Conservation (phyloP, 495 filamentous ascomycete genomes). For the Neurospora sp. region DNA sequence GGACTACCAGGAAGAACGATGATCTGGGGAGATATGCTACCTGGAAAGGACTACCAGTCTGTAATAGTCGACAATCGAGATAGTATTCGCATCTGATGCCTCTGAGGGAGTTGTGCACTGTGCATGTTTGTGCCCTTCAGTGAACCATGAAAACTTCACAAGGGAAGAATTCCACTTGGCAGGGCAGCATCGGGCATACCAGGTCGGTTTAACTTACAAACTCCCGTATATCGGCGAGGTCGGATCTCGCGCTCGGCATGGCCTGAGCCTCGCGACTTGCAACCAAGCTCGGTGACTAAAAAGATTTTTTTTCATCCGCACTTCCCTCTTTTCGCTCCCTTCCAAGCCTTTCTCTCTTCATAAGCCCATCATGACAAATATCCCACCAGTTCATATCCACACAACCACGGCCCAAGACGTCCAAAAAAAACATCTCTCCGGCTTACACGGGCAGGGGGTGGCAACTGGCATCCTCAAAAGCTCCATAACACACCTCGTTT, state of each 20-base stretch:
- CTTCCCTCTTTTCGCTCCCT: neutral
- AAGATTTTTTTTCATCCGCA: neutral
- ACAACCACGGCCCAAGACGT: neutral
- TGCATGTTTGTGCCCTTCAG: neutral
- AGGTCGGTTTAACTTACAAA: neutral
- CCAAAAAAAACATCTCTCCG: neutral
- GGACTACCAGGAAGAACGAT: neutral
- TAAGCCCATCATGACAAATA: neutral
- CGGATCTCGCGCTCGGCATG: neutral
- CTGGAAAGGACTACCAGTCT: neutral
- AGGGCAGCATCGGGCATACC: neutral
- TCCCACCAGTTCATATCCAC: neutral
- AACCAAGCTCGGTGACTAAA: neutral
- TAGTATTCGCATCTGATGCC: neutral
- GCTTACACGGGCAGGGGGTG: conserved; percentile 8
- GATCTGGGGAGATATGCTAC: neutral
- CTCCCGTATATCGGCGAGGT: neutral
- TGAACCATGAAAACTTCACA: neutral
- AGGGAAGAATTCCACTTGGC: neutral
- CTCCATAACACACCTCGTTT: neutral
- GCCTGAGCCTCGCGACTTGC: neutral
- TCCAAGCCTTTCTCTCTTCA: neutral
- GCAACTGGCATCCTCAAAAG: neutral
- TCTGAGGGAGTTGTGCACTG: neutral
- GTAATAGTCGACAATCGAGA: neutral